A percentile compares a stretch with the other conserved stretches of the same genome.
phyloP scores from a whole-genome alignment of 2,329 filamentous ascomycete species.

The Diaporthe australafricana region DNA sequence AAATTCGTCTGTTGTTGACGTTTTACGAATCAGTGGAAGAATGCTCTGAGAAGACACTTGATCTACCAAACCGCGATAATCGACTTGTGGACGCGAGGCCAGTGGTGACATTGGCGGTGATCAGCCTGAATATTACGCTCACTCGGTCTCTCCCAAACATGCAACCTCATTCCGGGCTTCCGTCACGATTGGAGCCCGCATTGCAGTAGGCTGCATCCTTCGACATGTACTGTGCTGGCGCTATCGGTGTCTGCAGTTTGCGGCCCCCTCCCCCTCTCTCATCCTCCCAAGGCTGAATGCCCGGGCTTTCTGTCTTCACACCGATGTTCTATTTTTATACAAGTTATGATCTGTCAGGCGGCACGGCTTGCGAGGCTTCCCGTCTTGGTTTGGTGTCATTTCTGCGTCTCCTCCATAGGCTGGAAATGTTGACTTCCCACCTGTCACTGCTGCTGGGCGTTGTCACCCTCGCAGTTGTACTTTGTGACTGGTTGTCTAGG shows the following conservation, averaged over 20 bases:
- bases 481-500: background rate
- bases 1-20: background rate
- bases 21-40: background rate
- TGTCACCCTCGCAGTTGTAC: background rate
- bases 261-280: background rate
- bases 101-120: slow-evolving; percentile 9
- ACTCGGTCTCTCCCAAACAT: background rate
- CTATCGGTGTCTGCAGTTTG: background rate
- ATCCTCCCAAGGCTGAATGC: slow-evolving; percentile 5
- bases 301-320: slow-evolving; percentile 19
- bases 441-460: background rate
- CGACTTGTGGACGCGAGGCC: background rate
- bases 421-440: background rate
- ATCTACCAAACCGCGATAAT: background rate
- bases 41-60: background rate
- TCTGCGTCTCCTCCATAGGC: background rate
- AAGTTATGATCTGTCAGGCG: slow-evolving; percentile 12
- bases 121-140: slow-evolving; percentile 22
- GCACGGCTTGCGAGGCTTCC: slow-evolving; percentile 16
- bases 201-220: slow-evolving; percentile 25
- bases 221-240: background rate
- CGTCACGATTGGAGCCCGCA: slow-evolving; percentile 2
- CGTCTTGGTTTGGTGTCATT: slow-evolving; percentile 13
- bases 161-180: background rate
- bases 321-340: slow-evolving; percentile 20